Percentiles rank a stretch among this genome's conserved stretches.
Conservation (phyloP, 225 moss, liverwort and hornwort genomes). For the Lunularia cruciata region DNA sequence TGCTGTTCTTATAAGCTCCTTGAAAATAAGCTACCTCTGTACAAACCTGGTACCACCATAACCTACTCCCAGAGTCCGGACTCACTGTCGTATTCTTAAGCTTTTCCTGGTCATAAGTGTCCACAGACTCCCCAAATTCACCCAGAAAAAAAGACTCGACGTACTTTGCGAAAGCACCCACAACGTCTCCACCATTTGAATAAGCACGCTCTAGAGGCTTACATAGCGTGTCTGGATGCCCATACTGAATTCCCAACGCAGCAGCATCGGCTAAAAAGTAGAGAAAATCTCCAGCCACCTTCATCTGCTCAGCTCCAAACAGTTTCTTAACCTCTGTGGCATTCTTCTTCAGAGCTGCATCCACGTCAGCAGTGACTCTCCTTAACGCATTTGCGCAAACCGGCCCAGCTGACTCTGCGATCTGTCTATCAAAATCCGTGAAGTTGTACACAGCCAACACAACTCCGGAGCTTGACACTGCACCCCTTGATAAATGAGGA, state of each 20-base stretch:
- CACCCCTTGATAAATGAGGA: constrained; percentile 86
- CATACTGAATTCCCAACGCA: constrained; percentile 81
- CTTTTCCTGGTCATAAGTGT: no score
- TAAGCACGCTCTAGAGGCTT: constrained; percentile 73
- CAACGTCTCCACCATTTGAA: constrained; percentile 62
- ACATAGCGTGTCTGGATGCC: constrained; percentile 80
- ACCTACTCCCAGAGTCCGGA: constrained; percentile 71
- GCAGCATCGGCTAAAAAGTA: constrained; percentile 86
- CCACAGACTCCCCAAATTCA: constrained; percentile 52
- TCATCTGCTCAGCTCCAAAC: constrained; percentile 70
- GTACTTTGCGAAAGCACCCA: constrained; percentile 78
- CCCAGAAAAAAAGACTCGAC: constrained; percentile 61
- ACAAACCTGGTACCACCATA: constrained; percentile 99
- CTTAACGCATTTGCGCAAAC: constrained; percentile 81
- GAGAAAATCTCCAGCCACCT: constrained; percentile 81
- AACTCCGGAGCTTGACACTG: constrained; percentile 84
- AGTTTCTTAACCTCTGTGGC: constrained; percentile 62
- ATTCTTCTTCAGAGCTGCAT: no score
- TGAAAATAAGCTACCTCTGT: constrained; percentile 93
- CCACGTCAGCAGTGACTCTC: constrained; percentile 62
- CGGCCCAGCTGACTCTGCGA: constrained; percentile 83
- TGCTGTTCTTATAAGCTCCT: constrained; percentile 73
- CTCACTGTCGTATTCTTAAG: constrained; percentile 66
- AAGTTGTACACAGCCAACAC: constrained; percentile 84
- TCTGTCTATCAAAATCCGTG: constrained; percentile 87